phyloP scores from a whole-genome alignment of 2,329 filamentous ascomycete genomes.

The Paecilomyces formosus region DNA sequence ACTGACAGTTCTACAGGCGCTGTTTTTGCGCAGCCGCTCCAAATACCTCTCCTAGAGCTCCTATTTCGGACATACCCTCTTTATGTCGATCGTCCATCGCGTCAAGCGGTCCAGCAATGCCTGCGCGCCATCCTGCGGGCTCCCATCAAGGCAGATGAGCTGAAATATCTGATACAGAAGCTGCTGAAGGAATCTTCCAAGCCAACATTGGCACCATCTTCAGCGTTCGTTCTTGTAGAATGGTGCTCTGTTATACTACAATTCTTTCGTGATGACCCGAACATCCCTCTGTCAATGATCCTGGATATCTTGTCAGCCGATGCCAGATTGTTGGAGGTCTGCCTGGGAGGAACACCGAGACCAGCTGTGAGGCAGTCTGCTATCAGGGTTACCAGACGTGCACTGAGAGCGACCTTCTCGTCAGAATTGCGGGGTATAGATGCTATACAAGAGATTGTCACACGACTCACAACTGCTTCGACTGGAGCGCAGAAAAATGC shows the following conservation, averaged over 20 bases:
- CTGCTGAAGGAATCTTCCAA: constrained; percentile 70
- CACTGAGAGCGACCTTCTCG: constrained; percentile 66
- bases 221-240: constrained; percentile 81
- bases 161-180: constrained; percentile 55
- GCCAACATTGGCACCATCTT: constrained; percentile 65
- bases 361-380: constrained; percentile 64
- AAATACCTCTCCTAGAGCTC: constrained; percentile 53
- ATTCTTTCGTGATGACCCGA: constrained; percentile 59
- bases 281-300: constrained; percentile 50
- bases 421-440: constrained; percentile 51
- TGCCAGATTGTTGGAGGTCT: constrained; percentile 70
- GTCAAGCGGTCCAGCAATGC: constrained; percentile 75
- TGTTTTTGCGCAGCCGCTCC: constrained; percentile 22
- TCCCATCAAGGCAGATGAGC: constrained; percentile 40
- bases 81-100: constrained; percentile 78
- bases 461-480: constrained; percentile 61
- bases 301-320: constrained; percentile 60
- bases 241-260: constrained; percentile 81
- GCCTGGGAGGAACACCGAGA: constrained; percentile 59
- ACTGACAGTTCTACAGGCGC: constrained; percentile 19
- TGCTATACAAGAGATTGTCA: constrained; percentile 56
- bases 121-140: constrained; percentile 61
- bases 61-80: constrained; percentile 82
- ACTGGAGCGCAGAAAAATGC: constrained; percentile 61
- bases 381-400: constrained; percentile 69